Conservation (phyloP, 495 filamentous ascomycete species). For the Penicillium pancosmium region DNA sequence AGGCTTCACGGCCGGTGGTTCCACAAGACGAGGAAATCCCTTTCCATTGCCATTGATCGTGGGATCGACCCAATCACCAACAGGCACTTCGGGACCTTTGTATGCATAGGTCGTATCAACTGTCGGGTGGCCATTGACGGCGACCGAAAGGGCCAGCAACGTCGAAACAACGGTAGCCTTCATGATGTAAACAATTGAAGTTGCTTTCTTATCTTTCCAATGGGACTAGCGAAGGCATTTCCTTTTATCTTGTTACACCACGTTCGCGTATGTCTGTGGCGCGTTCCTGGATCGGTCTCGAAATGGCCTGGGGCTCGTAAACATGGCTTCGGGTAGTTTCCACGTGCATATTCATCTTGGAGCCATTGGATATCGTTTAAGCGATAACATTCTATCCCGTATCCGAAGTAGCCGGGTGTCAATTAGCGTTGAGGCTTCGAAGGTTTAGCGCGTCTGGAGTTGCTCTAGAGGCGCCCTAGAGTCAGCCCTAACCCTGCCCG, state of each 20-base stretch:
- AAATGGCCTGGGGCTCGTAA: not conserved
- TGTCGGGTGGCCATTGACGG: conserved; percentile 30
- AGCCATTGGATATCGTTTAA: not conserved
- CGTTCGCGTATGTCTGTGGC: not conserved
- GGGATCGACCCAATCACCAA: conserved; percentile 54
- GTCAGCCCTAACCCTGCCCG: not conserved
- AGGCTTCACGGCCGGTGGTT: conserved; percentile 57
- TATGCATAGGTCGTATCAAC: conserved; percentile 47
- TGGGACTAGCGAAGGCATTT: not conserved
- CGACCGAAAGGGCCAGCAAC: conserved; percentile 23
- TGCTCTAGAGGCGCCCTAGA: conserved; percentile 6
- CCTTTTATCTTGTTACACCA: conserved; percentile 8
- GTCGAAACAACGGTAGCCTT: conserved; percentile 26
- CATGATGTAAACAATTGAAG: conserved; percentile 15
- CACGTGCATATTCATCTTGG: not conserved
- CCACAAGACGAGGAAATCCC: conserved; percentile 53
- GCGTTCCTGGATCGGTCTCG: not conserved
- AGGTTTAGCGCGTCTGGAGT: conserved; percentile 1
- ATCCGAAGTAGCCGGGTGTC: not conserved
- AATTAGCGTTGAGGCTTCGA: not conserved
- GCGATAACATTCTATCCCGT: not conserved
- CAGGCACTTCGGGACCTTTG: conserved; percentile 49
- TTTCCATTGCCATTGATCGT: conserved; percentile 56
- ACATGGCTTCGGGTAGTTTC: not conserved
- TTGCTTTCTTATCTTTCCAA: not conserved